These are phyloP conservation scores for Russula griseocarnosa DNA, from an alignment of 768 basidiomycete genomes.

Conservation along the genomic window DNA sequence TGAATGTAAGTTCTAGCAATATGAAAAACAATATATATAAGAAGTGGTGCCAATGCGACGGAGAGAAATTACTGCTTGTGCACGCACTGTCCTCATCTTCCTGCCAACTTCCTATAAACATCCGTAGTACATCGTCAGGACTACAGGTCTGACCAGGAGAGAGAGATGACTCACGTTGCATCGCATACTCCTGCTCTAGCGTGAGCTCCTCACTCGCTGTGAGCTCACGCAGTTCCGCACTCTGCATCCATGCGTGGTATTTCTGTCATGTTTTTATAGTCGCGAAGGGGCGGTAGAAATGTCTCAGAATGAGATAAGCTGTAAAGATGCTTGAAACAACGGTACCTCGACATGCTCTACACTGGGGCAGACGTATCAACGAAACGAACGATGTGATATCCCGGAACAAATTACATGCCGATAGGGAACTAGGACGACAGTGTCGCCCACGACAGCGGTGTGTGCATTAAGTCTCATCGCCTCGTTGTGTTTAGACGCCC, in stretches of 20 bases:
- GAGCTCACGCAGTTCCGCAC: conserved; percentile 61
- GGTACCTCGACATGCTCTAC: conserved; percentile 45
- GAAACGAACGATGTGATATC: not conserved
- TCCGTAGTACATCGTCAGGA: not conserved
- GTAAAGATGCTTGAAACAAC: conserved; percentile 10
- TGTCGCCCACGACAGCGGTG: conserved; percentile 60
- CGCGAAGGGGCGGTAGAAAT: not conserved
- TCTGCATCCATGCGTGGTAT: conserved; percentile 88
- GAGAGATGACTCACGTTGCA: conserved; percentile 62
- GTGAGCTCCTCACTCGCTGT: conserved; percentile 85
- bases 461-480: conserved; percentile 64
- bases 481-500: not conserved
- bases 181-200: conserved; percentile 77
- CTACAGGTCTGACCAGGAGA: not conserved
- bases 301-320: not conserved
- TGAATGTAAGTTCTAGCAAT: conserved; percentile 75
- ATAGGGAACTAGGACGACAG: conserved; percentile 80
- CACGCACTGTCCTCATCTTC: conserved; percentile 73
- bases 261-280: conserved; percentile 42
- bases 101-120: conserved; percentile 70
- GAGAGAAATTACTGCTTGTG: not conserved
- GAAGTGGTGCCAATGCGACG: not conserved
- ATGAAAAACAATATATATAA: not conserved
- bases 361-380: not conserved
- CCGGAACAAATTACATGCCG: conserved; percentile 36